Percentiles rank a stretch among this genome's conserved stretches.
Conservation (phyloP, 495 filamentous ascomycete genomes). For the Lineolata rhizophorae region DNA sequence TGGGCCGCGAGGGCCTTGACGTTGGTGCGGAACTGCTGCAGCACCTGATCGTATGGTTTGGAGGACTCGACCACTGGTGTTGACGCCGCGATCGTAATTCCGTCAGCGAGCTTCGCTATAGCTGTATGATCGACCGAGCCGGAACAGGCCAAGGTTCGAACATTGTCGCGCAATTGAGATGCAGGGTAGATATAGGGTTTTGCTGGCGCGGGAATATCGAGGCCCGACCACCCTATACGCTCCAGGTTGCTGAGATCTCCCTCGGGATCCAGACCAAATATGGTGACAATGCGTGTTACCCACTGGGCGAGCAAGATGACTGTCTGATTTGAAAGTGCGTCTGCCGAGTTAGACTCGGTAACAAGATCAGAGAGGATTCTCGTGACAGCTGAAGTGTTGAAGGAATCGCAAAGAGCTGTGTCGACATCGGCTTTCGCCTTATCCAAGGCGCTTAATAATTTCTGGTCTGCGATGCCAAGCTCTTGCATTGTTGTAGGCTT, state of each 20-base stretch:
- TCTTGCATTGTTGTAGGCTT: background rate
- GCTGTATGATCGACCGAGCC: conserved; percentile 7
- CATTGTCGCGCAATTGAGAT: conserved; percentile 14
- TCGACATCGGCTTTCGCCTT: background rate
- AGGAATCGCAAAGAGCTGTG: conserved; percentile 56
- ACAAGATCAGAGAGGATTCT: conserved; percentile 51
- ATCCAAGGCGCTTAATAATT: background rate
- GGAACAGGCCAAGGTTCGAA: conserved; percentile 15
- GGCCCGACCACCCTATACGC: conserved; percentile 63
- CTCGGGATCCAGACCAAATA: conserved; percentile 58
- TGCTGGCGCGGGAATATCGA: conserved; percentile 32
- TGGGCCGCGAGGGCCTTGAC: conserved; percentile 10
- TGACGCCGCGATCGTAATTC: conserved; percentile 3
- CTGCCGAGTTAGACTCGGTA: conserved; percentile 37
- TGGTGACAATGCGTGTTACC: conserved; percentile 64
- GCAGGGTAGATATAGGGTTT: conserved; percentile 16
- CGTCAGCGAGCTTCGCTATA: conserved; percentile 1
- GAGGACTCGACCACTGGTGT: background rate
- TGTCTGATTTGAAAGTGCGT: conserved; percentile 13
- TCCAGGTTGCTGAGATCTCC: conserved; percentile 31
- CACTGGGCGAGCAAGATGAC: conserved; percentile 38
- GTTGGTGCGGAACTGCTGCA: conserved; percentile 14
- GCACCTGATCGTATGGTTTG: conserved; percentile 3
- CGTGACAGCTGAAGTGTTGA: conserved; percentile 69
- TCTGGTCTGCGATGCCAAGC: too few species aligned